Evolutionary conservation across 1,284 basidiomycete species (phyloP), one percentile per base, ranked within the genome.

Genomic region (Cerioporus squamosus): DNA sequence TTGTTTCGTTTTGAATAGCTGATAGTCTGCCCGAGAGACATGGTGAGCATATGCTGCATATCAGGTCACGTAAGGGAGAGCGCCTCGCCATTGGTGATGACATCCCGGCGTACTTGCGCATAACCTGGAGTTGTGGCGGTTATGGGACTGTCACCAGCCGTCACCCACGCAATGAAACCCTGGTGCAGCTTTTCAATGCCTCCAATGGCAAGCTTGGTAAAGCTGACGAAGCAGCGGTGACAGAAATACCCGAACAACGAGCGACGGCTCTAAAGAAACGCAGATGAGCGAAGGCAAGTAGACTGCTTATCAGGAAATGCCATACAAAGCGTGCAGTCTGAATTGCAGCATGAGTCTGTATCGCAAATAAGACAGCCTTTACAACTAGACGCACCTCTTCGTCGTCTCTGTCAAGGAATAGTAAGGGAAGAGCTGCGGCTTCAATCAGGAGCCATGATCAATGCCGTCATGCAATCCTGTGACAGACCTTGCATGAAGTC

Each of bases 241-340:
- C 82, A 85, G 65, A 93, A 93, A 66, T 85, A 90, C 2, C 91
- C 91, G 70, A 93, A 91, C 31, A 91, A 73, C 1, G 91, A 93
- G n/a, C 90, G 85, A 36, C 85, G 83, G 54, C 76, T 75, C 87
- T 87, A 40, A 20, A 38, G 2, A 31, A 5, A 15, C 4, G 18
- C 12, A 23, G n/a, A 12, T 9, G 29, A 9, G 18, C n/a, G 29
- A 31, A 22, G 2, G 12, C 20, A 31, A 18, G 9, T 14, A 15
- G 9, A 5, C 14, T 1, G 8, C 29, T 17, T 6, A 36, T 12
- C n/a, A 8, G 1, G 24, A 42, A 17, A 20, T 20, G 12, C 65
- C 70, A 56, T 44, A 73, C 70, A 59, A 67, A 66, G 46, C 56
- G 61, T 23, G 61, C 52, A 7, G 40, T 48, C 66, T 66, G 51